phyloP scores from a whole-genome alignment of 305 asterid species.

The Petunia hybrid region DNA sequence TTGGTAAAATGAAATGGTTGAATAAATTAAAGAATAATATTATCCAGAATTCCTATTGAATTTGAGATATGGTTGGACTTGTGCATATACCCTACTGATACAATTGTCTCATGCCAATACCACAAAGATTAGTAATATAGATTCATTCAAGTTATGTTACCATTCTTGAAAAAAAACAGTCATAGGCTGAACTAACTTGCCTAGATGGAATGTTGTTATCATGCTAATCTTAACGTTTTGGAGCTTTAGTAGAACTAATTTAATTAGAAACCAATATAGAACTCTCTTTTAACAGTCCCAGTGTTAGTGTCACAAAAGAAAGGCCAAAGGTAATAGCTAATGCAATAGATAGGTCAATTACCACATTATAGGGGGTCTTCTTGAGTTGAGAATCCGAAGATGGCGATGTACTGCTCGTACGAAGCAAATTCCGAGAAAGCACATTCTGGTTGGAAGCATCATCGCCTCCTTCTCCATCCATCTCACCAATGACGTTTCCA shows the following conservation, averaged over 20 bases:
- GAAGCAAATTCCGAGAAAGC: slow-evolving; percentile 63
- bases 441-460: slow-evolving; percentile 60
- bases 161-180: neutral
- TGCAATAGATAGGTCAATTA: slow-evolving; percentile 39
- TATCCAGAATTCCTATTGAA: neutral
- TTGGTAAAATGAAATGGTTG: neutral
- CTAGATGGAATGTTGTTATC: neutral
- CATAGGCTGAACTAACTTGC: neutral
- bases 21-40: too few relatives aligned
- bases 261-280: neutral
- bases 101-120: neutral
- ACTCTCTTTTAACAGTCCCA: neutral
- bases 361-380: slow-evolving; percentile 62
- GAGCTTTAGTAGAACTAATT: neutral
- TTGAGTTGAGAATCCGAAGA: slow-evolving; percentile 79
- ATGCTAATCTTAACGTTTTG: neutral
- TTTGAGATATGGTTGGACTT: neutral
- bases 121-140: neutral
- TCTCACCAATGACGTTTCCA: slow-evolving; percentile 60
- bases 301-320: neutral
- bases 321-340: neutral
- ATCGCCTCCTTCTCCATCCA: slow-evolving; percentile 72
- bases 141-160: neutral
- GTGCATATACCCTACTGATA: neutral
- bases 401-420: slow-evolving; percentile 78